Conservation (phyloP, 1,284 basidiomycete species). For the Rhodofomes roseus region DNA sequence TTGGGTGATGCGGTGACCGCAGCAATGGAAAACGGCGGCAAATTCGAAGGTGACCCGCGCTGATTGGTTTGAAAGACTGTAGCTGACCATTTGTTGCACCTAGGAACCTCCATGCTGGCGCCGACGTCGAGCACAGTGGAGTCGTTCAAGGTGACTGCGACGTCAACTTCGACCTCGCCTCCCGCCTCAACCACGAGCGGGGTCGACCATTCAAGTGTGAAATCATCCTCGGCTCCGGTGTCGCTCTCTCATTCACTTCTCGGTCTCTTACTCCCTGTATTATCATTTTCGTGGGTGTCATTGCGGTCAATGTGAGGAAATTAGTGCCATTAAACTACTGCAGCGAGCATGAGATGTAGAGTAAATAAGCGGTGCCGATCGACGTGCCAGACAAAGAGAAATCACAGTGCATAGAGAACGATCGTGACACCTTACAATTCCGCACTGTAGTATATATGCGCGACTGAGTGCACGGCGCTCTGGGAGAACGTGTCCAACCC, state of each 20-base stretch:
- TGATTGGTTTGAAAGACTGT: background rate
- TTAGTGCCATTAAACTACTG: background rate
- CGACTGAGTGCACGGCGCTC: too few relatives aligned
- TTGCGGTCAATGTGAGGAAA: background rate
- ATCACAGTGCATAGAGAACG: too few relatives aligned
- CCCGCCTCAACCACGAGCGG: background rate
- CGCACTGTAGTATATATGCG: too few relatives aligned
- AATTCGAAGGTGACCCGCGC: conserved; percentile 38
- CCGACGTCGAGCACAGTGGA: conserved; percentile 5
- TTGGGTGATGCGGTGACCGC: conserved; percentile 37
- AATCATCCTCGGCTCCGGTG: background rate
- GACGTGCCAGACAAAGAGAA: too few relatives aligned
- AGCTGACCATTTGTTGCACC: background rate
- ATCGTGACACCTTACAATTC: too few relatives aligned
- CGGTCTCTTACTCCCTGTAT: background rate
- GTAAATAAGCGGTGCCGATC: too few relatives aligned
- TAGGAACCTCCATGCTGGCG: conserved; percentile 4
- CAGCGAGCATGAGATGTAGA: background rate
- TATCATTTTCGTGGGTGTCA: background rate
- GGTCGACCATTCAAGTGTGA: background rate
- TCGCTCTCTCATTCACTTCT: background rate
- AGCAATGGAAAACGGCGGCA: conserved; percentile 35
- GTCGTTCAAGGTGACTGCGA: background rate
- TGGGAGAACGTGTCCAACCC: too few relatives aligned
- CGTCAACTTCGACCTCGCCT: background rate